phyloP scores from a whole-genome alignment of 306 rosid species.

The Cucurbita moschata region DNA sequence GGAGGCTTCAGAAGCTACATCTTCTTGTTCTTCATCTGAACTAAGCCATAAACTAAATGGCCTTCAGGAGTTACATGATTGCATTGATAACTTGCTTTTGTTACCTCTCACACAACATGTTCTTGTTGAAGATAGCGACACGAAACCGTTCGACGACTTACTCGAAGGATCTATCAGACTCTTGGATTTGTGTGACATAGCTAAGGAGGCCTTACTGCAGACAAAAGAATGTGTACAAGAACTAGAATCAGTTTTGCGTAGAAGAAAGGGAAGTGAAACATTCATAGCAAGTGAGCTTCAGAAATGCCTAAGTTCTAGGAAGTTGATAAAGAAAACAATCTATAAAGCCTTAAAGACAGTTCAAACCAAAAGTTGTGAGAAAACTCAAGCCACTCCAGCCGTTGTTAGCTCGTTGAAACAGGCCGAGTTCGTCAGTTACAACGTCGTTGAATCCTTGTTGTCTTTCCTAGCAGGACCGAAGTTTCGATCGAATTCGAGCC shows the following conservation, averaged over 20 bases:
- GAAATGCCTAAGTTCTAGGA: conserved; percentile 15
- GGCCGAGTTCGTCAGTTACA: conserved; percentile 4
- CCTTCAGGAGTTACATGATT: conserved; percentile 14
- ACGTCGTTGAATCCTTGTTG: conserved; percentile 7
- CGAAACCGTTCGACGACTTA: conserved; percentile 6
- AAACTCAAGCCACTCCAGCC: not conserved
- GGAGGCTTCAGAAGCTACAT: not conserved
- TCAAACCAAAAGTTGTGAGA: conserved; percentile 1
- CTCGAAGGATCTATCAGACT: conserved; percentile 19
- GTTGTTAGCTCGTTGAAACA: conserved; percentile 11
- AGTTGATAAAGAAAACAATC: conserved; percentile 13
- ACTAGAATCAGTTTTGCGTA: conserved; percentile 14
- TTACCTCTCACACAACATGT: conserved; percentile 9
- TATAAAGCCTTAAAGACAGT: conserved; percentile 5
- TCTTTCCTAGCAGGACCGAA: conserved; percentile 9
- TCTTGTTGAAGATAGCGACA: not conserved
- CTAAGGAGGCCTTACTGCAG: conserved; percentile 16
- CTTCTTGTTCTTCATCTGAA: conserved; percentile 14
- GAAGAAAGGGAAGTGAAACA: conserved; percentile 13
- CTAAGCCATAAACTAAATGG: conserved; percentile 6
- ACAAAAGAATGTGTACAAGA: conserved; percentile 9
- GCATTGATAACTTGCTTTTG: conserved; percentile 17
- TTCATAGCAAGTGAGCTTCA: conserved; percentile 8
- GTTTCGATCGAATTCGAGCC: not conserved
- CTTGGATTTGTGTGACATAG: conserved; percentile 15